phyloP scores from a whole-genome alignment of 306 rosid species.

The Lathyrus oleraceus region DNA sequence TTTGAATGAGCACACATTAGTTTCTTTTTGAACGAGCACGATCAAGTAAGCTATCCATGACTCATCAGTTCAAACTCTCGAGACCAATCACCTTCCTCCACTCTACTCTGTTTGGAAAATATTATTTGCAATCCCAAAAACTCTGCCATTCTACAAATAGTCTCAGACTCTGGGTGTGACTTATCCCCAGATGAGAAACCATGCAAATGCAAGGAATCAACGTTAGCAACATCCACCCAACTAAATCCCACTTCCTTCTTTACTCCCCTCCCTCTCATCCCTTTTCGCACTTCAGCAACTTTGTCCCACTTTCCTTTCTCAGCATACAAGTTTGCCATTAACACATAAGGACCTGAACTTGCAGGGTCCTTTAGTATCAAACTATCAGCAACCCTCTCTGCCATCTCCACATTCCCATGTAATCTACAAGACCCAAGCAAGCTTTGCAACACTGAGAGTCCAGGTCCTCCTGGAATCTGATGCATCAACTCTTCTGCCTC shows the following conservation, averaged over 20 bases:
- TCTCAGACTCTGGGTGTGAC: constrained; percentile 62
- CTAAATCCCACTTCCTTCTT: constrained; percentile 80
- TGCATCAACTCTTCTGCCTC: constrained; percentile 64
- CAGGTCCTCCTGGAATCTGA: constrained; percentile 66
- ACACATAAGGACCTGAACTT: constrained; percentile 69
- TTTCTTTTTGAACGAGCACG: neutral
- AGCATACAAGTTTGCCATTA: constrained; percentile 77
- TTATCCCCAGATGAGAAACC: constrained; percentile 80
- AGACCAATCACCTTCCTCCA: constrained; percentile 26
- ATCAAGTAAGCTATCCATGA: constrained; percentile 15
- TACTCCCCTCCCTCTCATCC: constrained; percentile 75
- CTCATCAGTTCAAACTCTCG: neutral
- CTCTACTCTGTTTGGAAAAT: constrained; percentile 42
- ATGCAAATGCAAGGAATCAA: constrained; percentile 59
- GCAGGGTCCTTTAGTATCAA: constrained; percentile 67
- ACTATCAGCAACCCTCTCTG: constrained; percentile 50
- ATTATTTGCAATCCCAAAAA: constrained; percentile 66
- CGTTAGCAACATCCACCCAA: constrained; percentile 69
- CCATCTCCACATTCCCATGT: constrained; percentile 74
- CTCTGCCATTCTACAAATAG: constrained; percentile 64
- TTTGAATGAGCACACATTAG: neutral
- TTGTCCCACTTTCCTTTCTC: constrained; percentile 87
- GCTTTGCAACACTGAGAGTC: constrained; percentile 71
- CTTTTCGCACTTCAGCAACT: constrained; percentile 65
- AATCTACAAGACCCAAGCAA: constrained; percentile 75